Conservation (phyloP, 257 asterid genomes). For the Lycium barbarum region DNA sequence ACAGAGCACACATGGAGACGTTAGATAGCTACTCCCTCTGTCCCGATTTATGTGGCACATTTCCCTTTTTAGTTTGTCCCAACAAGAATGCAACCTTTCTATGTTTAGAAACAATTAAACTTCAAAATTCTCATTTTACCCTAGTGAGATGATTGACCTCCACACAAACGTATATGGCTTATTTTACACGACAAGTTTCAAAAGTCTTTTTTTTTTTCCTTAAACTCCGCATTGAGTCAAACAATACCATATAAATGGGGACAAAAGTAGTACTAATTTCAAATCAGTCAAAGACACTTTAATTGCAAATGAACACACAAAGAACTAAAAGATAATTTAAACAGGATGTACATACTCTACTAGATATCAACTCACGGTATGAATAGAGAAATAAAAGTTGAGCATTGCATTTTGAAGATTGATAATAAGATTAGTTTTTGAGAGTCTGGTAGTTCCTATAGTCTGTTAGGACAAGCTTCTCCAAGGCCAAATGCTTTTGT, state of each 20-base stretch:
- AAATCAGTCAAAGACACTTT: not conserved
- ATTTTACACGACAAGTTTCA: not conserved
- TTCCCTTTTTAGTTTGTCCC: not conserved
- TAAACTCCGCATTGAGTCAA: not conserved
- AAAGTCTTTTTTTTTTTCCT: not conserved
- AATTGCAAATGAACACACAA: not conserved
- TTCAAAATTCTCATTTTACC: not conserved
- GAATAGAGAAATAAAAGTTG: not conserved
- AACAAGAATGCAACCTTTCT: not conserved
- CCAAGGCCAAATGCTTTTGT: too few relatives aligned
- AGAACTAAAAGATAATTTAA: slow-evolving; percentile 15
- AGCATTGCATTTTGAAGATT: not conserved
- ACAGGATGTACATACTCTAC: not conserved
- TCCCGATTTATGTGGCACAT: not conserved
- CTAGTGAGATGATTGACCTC: not conserved
- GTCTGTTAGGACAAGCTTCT: too few relatives aligned
- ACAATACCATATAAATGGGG: not conserved
- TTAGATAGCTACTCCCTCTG: not conserved
- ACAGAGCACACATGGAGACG: not conserved
- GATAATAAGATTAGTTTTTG: not conserved
- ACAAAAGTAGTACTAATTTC: not conserved
- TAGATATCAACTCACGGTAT: not conserved
- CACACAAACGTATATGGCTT: not conserved
- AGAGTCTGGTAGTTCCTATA: too few relatives aligned
- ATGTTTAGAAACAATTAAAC: not conserved